Evolutionary conservation across 805 yeast genomes (phyloP), one percentile per base, ranked within the genome.

Genomic region (Cyberlindnera petersonii): DNA sequence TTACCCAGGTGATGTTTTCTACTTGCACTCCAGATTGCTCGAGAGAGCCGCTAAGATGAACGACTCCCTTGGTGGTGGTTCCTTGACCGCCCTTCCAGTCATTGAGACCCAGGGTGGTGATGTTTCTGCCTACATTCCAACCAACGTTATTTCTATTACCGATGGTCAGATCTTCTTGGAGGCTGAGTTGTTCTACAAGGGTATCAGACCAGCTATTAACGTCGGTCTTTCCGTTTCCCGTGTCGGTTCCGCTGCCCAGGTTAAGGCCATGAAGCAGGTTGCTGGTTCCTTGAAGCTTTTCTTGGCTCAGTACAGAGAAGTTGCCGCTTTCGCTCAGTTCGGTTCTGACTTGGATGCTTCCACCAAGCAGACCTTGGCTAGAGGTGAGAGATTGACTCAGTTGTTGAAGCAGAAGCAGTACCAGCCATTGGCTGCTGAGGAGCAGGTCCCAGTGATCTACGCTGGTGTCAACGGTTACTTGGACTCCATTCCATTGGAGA

Each of bases 291-390:
- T 93, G 76, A 93, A 93, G 75, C 86, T 93, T 72, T 93, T 88
- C 96, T 86, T 93, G 81, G 99, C 99, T 63, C 99, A 93, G 80
- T 93, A 93, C 86, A 89, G 99, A 87, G 99, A 93, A 83, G 98
- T 93, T 63, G 98, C 98, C 69, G 98, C 99, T 64, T 93, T 93
- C 73, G 98, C 99, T 63, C 99, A 93, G 81, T 93, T 93, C 81
- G 99, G 99, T 83, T 93, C 99, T 59, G 99, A 93, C 75, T 82
- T 93, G 71, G 99, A 93, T 74, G 98, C 99, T 60, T 88, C 97
- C 47, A 93, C 99, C 73, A 93, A 91, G 79, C 97, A 88, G 78
- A 93, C 98, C 65, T 82, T 93, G 71, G 75, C 77, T 63, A 89
- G 99, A 85, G 99, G 99, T 88, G 98, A 93, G 84, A 91, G 99